Evolutionary conservation across 257 asterid species (phyloP), one percentile per base, ranked within the genome.

Genomic region (Paraleonurus japonicus): DNA sequence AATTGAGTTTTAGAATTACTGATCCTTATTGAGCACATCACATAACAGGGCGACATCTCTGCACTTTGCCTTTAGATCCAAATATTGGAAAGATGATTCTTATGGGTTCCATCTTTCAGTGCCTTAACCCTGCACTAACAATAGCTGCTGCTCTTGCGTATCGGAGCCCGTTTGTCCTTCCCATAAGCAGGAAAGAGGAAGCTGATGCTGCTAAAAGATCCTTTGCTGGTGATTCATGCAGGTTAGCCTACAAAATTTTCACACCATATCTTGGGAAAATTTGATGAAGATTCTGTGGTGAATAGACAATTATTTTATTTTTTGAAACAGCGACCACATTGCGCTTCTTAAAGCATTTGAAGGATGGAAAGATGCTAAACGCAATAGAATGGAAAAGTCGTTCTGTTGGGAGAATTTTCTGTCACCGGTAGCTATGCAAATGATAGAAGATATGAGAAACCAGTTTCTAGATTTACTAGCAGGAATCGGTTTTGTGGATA

Each of bases 21-120:
- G 71, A 41, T 69, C 61, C 47, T 61, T 22, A 48, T 59, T 61
- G 39, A 5, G 45, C 50, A 53, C 61, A 20, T 51, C 77, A 55
- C 50, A 64, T 78, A 39, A 76, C 85, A 93, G 98, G 99, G 27
- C 84, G 85, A 6, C 99, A 91, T 79, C 92, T 94, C 55, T 81
- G 95, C 87, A 89, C 91, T 54, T 84, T 94, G 82, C 99, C 97
- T 7, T 75, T 94, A 87, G 97, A 94, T 84, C 99, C 99, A 62
- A 91, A 88, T 83, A 91, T 94, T 71, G 99, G 99, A 66, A 94
- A 94, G 82, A 94, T 94, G 99, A 97, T 94, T 81, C 96, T 94
- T 60, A 91, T 91, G 99, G 99, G 99, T 45, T 86, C 97, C 76
- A 77, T 94, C 62, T 94, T 91, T 79, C 96, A 89, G 80, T 94